These are phyloP conservation scores for Apiosordaria backusii DNA, from an alignment of 495 filamentous ascomycete genomes.

Conservation along the genomic window DNA sequence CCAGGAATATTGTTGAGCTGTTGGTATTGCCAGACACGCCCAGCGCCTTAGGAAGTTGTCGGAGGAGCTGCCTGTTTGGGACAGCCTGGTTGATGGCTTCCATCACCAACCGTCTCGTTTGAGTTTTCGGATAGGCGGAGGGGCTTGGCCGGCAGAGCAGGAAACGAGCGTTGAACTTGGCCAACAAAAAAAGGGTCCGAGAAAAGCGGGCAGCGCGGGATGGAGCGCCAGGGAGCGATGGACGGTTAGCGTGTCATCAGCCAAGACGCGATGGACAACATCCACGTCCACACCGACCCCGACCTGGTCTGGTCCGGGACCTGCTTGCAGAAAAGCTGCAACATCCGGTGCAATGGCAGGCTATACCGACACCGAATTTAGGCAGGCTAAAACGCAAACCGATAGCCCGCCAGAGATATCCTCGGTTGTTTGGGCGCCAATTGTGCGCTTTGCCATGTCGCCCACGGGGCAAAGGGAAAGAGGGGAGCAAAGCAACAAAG, in stretches of 20 bases:
- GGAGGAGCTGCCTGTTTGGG: constrained; percentile 5
- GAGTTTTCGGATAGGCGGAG: background rate
- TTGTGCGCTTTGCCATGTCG: background rate
- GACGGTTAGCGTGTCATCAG: background rate
- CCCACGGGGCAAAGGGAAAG: background rate
- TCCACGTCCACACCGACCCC: background rate
- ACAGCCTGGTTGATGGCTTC: background rate
- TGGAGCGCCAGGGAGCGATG: background rate
- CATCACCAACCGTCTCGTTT: background rate
- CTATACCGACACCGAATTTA: background rate
- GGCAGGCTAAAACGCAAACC: background rate
- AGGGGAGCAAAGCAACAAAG: background rate
- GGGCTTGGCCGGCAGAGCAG: background rate
- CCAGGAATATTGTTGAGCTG: background rate
- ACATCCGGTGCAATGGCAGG: background rate
- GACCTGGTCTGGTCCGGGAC: background rate
- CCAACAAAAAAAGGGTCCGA: background rate
- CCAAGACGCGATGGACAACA: constrained; percentile 1
- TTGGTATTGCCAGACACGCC: background rate
- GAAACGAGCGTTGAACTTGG: background rate
- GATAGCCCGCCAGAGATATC: background rate
- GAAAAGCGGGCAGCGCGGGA: background rate
- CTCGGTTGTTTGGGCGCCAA: background rate
- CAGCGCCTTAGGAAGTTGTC: constrained; percentile 4
- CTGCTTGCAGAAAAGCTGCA: background rate